Evolutionary conservation across 257 asterid species (phyloP), one percentile per base, ranked within the genome.

Genomic region (Scutellaria galericulata): DNA sequence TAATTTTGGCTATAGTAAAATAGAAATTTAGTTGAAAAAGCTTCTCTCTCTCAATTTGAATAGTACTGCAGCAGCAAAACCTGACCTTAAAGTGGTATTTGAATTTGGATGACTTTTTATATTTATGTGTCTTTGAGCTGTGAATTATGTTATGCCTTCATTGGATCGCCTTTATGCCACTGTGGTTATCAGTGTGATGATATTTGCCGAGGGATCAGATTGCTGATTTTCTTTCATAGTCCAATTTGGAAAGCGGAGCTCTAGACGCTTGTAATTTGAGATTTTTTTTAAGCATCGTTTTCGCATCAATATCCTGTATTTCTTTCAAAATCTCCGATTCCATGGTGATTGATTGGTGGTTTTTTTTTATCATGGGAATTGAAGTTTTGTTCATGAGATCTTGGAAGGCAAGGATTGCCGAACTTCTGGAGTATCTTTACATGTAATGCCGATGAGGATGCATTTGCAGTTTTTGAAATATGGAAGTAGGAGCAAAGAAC

Each of bases 11-110:
- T 57, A 63, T 68, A 46, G 71, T 75, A 72, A 63, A 22, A 72
- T 66, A 65, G 68, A 53, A 62, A 15, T 73, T 68, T 20, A 13
- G 72, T 56, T 58, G 59, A 27, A 51, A 42, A 68, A 35, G 11
- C 13, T 31, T 66, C 44, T 48, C 41, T 10, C 59, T 48, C 48
- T 14, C 44, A 35, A 62, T 63, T 75, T 72, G 31, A 64, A 68
- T n/a, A 57, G 75, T 65, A 7, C 8, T 65, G 6, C 8, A 57
- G 76, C 66, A 65, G 71, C 81, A 68, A 53, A 73, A 71, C 69
- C 78, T 84, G 81, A 79, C 84, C 79, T 70, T 74, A 37, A 51
- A 57, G 48, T 78, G 64, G 57, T 50, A 39, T 61, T 55, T 72
- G 67, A 57, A 40, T 5, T 79, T 10, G 68, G 53, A 45, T 65